A percentile compares a stretch with the other conserved stretches of the same genome.
These are phyloP conservation scores for Cladophialophora yegresii DNA, from an alignment of 2,329 filamentous ascomycete genomes.

Conservation along the genomic window DNA sequence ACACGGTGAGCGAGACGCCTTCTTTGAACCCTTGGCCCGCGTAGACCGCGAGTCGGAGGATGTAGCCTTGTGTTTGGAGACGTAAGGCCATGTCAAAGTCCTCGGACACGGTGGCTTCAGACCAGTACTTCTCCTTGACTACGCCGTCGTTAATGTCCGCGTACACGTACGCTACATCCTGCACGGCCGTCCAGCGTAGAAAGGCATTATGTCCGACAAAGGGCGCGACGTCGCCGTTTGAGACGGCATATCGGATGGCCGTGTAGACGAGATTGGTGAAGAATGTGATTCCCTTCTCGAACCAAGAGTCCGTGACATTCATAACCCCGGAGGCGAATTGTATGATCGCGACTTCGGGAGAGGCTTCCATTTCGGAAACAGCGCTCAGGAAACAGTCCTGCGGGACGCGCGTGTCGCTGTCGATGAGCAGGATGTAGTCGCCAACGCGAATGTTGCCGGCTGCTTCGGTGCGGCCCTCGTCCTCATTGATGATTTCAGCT, in stretches of 20 bases:
- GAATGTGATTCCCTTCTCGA: constrained; percentile 75
- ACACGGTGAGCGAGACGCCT: constrained; percentile 79
- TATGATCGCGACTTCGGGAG: constrained; percentile 69
- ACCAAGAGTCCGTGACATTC: constrained; percentile 71
- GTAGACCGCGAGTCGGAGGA: constrained; percentile 69
- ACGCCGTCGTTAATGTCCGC: constrained; percentile 50
- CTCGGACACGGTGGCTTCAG: constrained; percentile 73
- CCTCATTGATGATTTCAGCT: constrained; percentile 57
- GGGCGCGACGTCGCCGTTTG: constrained; percentile 70
- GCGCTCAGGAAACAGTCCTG: constrained; percentile 68
- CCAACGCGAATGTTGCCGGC: constrained; percentile 84
- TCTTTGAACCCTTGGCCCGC: constrained; percentile 72
- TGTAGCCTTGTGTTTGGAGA: constrained; percentile 68
- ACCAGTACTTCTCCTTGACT: constrained; percentile 68
- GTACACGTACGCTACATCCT: constrained; percentile 59
- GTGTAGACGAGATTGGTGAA: constrained; percentile 79
- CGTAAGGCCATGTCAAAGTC: constrained; percentile 76
- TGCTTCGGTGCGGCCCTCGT: constrained; percentile 61
- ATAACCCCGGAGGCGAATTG: constrained; percentile 75
- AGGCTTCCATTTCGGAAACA: constrained; percentile 70
- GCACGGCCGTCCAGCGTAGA: constrained; percentile 67
- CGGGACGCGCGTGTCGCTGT: constrained; percentile 70
- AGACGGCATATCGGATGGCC: constrained; percentile 69
- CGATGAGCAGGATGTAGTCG: constrained; percentile 72
- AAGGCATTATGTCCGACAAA: constrained; percentile 80